phyloP scores from a whole-genome alignment of 2,329 filamentous ascomycete genomes.

The Fonsecaea nubica region DNA sequence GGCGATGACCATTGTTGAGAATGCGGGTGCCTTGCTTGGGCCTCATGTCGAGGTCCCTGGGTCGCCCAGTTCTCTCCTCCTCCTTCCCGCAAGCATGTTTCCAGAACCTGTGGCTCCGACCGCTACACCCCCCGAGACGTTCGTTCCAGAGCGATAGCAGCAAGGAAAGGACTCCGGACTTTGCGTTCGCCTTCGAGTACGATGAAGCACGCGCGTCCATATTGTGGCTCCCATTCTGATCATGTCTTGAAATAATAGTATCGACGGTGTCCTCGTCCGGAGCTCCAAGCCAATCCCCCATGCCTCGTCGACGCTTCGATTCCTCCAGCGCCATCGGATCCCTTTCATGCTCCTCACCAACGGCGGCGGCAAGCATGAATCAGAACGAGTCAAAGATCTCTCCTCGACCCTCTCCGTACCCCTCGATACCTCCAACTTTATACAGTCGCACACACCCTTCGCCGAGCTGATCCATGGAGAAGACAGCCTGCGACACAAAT shows the following conservation, averaged over 20 bases:
- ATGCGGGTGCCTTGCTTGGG: conserved; percentile 28
- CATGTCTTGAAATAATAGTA: conserved; percentile 55
- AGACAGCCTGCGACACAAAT: conserved; percentile 63
- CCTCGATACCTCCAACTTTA: conserved; percentile 72
- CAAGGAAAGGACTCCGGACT: conserved; percentile 29
- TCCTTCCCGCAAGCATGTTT: background rate
- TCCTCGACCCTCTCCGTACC: conserved; percentile 67
- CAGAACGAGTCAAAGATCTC: conserved; percentile 73
- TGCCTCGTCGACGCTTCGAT: conserved; percentile 74
- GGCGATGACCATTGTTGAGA: conserved; percentile 22
- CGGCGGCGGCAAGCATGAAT: conserved; percentile 85
- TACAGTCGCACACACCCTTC: conserved; percentile 93
- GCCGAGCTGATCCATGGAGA: conserved; percentile 69
- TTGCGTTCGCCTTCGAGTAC: conserved; percentile 41
- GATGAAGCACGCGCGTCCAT: background rate
- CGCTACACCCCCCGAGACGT: background rate
- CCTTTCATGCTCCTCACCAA: conserved; percentile 97
- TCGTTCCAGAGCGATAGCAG: conserved; percentile 19
- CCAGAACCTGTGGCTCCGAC: background rate
- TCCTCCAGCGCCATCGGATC: conserved; percentile 75
- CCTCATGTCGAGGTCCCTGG: conserved; percentile 24
- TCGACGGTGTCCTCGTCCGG: conserved; percentile 94
- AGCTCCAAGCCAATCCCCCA: conserved; percentile 79
- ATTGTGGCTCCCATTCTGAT: conserved; percentile 17
- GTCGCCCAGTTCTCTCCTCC: conserved; percentile 10